Percentiles rank a stretch among this genome's conserved stretches.
Conservation (phyloP, 805 yeast genomes). For the Lachancea fermentati region DNA sequence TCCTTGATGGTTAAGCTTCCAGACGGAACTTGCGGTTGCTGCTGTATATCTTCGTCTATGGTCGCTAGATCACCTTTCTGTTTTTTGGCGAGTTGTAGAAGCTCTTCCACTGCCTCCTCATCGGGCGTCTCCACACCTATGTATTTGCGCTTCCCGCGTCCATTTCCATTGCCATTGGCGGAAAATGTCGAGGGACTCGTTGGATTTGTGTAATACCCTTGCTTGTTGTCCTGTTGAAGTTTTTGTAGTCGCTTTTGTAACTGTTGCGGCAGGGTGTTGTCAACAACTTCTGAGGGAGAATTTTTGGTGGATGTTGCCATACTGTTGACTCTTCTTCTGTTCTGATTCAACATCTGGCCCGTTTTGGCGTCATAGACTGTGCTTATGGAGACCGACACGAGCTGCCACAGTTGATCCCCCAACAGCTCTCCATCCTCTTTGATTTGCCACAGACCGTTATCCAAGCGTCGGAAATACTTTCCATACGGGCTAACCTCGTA, state of each 20-base stretch:
- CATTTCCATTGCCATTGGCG: neutral
- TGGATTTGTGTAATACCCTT: conserved; percentile 31
- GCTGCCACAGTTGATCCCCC: conserved; percentile 27
- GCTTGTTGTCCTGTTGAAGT: conserved; percentile 24
- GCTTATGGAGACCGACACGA: conserved; percentile 21
- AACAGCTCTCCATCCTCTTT: conserved; percentile 23
- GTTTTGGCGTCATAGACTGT: conserved; percentile 25
- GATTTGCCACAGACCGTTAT: conserved; percentile 27
- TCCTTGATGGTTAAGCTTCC: neutral
- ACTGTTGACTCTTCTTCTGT: conserved; percentile 11
- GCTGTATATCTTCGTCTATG: conserved; percentile 7
- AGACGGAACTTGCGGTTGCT: neutral
- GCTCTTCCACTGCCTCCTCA: conserved; percentile 28
- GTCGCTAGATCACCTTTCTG: conserved; percentile 7
- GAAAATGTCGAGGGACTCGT: conserved; percentile 24
- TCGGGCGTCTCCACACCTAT: conserved; percentile 22
- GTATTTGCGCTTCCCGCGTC: conserved; percentile 6
- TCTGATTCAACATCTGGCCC: conserved; percentile 24
- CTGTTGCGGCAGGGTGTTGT: conserved; percentile 25
- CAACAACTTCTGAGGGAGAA: conserved; percentile 16
- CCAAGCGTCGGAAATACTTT: conserved; percentile 25
- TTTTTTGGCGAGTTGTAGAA: conserved; percentile 23
- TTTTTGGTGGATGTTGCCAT: conserved; percentile 21
- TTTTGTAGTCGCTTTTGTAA: conserved; percentile 25
- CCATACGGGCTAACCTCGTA: conserved; percentile 29